These are phyloP conservation scores for Trichoderma sp. DNA, from an alignment of 2,329 filamentous ascomycete species.

Conservation along the genomic window DNA sequence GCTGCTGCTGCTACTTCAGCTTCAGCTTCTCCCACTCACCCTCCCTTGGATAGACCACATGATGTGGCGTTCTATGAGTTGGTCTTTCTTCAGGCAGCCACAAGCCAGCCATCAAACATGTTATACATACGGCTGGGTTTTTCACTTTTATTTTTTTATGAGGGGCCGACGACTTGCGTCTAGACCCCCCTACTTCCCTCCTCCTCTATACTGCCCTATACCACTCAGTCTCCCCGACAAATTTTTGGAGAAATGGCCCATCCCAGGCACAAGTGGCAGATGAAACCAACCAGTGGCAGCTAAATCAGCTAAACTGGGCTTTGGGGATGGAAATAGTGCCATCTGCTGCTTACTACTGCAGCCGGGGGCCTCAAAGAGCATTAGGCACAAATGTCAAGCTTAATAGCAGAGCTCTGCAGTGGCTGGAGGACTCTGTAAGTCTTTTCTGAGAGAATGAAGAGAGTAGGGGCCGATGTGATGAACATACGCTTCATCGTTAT, in stretches of 20 bases:
- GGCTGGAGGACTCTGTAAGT: background rate
- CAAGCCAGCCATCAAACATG: background rate
- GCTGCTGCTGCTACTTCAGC: background rate
- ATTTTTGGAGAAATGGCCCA: background rate
- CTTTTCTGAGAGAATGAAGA: background rate
- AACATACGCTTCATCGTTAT: background rate
- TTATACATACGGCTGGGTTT: background rate
- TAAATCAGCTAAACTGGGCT: background rate
- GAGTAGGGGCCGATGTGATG: background rate
- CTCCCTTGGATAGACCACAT: background rate
- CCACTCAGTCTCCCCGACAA: background rate
- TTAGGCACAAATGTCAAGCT: conserved; percentile 8
- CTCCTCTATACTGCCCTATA: background rate
- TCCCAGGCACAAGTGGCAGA: conserved; percentile 2
- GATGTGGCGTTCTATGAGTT: conserved; percentile 1
- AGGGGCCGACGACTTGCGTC: background rate
- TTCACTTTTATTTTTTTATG: background rate
- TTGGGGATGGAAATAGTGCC: conserved; percentile 12
- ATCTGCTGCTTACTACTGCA: conserved; percentile 2
- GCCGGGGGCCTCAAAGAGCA: background rate
- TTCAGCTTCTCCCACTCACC: background rate
- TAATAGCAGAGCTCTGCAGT: background rate
- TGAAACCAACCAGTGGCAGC: conserved; percentile 3
- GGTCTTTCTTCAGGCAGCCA: conserved; percentile 18
- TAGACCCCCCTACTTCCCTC: background rate